These are phyloP conservation scores for Penicillium sp. DNA, from an alignment of 2,329 filamentous ascomycete species.

Conservation along the genomic window DNA sequence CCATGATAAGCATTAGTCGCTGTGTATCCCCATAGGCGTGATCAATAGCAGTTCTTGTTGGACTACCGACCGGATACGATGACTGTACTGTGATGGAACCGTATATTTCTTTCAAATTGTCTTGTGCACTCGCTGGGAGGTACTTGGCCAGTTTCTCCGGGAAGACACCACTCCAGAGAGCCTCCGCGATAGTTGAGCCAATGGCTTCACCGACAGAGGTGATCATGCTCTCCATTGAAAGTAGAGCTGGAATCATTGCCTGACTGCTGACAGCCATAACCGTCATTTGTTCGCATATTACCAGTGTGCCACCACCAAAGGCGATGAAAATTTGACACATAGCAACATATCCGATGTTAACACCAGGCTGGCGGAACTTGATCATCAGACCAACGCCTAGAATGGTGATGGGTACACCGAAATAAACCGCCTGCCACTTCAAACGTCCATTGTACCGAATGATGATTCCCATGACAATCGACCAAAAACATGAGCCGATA, in stretches of 20 bases:
- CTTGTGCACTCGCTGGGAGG: slow-evolving; percentile 32
- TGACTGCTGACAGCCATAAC: slow-evolving; percentile 50
- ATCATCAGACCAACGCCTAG: slow-evolving; percentile 52
- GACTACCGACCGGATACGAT: slow-evolving; percentile 35
- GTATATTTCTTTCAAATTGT: slow-evolving; percentile 40
- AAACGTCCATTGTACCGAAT: slow-evolving; percentile 46
- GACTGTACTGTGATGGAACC: slow-evolving; percentile 39
- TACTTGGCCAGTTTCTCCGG: slow-evolving; percentile 38
- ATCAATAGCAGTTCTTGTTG: slow-evolving; percentile 41
- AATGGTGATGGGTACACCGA: slow-evolving; percentile 47
- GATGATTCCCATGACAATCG: slow-evolving; percentile 46
- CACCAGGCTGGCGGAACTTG: slow-evolving; percentile 46
- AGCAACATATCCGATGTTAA: slow-evolving; percentile 48
- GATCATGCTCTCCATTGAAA: slow-evolving; percentile 54
- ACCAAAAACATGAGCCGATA: slow-evolving; percentile 50
- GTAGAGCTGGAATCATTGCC: slow-evolving; percentile 49
- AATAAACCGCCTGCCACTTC: slow-evolving; percentile 45
- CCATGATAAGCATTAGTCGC: slow-evolving; percentile 34
- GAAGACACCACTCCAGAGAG: slow-evolving; percentile 57
- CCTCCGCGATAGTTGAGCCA: slow-evolving; percentile 51
- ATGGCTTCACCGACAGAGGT: slow-evolving; percentile 51
- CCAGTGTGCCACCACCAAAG: slow-evolving; percentile 48
- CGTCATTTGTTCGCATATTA: slow-evolving; percentile 52
- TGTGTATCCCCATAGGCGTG: slow-evolving; percentile 46
- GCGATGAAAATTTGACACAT: slow-evolving; percentile 55